Evolutionary conservation across 805 yeast genomes (phyloP), one percentile per base, ranked within the genome.

Genomic region (fission yeast (Schizosaccharomyces pombe)): DNA sequence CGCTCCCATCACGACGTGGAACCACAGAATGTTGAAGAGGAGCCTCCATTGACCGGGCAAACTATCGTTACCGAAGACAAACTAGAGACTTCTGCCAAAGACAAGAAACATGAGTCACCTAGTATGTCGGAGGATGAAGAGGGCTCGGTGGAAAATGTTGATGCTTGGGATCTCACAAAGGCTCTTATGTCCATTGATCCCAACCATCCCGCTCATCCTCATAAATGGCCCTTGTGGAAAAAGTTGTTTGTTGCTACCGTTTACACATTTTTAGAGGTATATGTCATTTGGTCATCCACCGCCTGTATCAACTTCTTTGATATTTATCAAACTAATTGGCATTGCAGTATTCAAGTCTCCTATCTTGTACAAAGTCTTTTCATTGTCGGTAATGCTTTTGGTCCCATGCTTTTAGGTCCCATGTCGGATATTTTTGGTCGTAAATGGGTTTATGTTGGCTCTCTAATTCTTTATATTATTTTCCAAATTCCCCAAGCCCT

Each of bases 351-450:
- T 4, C 81, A 77, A 11, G 86, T 78, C 12, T 80, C 81, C 12
- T 74, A 82, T 19, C 71, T 87, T 47, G 82, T 85, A 55, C 74
- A 85, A 4, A 78, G 95, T 0, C 70, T 85, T 24, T 87, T 77
- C 62, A 94, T 87, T 19, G 66, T 86, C 39, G 97, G 95, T 14
- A 87, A 86, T 67, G 95, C 95, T 0, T 74, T 85, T 1, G 94
- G 95, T 28, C 96, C 97, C 1, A 70, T 86, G 53, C 61, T 85
- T 37, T 84, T 89, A 82, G 95, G 91, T 24, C 95, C 94, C 2
- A 63, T 82, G 34, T 79, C 89, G 11, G 94, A 82, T 63, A 61
- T 80, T 40, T 80, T 72, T 60, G 89, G 91, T 51, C 72, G 93
- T 64, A 74, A 75, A 63, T 65, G 73, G n/a, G 76, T 80, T 12